Evolutionary conservation across 352 stramenopile genomes (phyloP), one percentile per base, ranked within the genome.

Genomic region (Pythium dissotocum): DNA sequence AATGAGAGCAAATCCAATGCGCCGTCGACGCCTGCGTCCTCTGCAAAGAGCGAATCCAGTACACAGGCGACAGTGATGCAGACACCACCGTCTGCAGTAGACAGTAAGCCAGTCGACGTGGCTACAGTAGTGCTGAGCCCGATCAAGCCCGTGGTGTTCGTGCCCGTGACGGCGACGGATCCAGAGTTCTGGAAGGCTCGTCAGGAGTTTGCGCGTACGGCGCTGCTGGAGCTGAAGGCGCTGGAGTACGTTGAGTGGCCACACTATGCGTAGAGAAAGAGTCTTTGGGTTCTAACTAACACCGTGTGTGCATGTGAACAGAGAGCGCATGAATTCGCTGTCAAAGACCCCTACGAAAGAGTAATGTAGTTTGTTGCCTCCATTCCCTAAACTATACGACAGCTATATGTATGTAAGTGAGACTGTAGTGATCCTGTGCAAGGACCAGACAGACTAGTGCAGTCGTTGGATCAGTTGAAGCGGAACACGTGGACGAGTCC

Each of bases 111-210:
- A 24, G 33, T 32, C 16, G 16, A 59, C n/a, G 35, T 49, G 58
- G 13, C 42, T 61, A 68, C 38, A 3, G 35, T 65, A 6, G 35
- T 30, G 56, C 48, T 70, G 35, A 38, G 60, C 24, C 61, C 69
- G 9, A 51, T 66, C 16, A 55, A 67, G 42, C 51, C 54, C 21
- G n/a, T 73, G 18, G 38, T 18, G 21, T 72, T 61, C 35, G 54
- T 57, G 42, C 7, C 58, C 65, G 52, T 62, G 76, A 70, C 28
- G 33, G 63, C 70, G 30, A 68, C 70, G 1, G 66, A 79, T 2
- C 70, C 77, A 36, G 72, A 61, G 35, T 84, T 80, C 56, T 84
- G 77, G 77, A 71, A 77, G 49, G 70, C 76, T 49, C 72, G 77
- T 26, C 75, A 76, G 62, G 36, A 72, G 57, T 56, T 53, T 26